Evolutionary conservation across 257 asterid genomes (phyloP).

Genomic region (Plantago major): DNA sequence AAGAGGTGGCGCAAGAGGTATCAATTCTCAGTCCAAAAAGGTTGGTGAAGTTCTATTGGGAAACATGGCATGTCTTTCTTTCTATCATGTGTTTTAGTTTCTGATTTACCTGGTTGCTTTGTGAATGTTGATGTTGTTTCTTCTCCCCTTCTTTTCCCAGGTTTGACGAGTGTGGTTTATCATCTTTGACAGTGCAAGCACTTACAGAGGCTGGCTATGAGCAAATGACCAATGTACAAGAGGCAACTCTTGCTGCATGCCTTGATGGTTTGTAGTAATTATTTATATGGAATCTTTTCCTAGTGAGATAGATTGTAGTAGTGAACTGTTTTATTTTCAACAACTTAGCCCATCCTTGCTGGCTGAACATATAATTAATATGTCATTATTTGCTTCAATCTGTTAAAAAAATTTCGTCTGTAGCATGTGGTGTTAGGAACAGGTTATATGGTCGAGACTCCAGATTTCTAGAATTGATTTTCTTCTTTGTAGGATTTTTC

Average conservation of each 20-base stretch:
- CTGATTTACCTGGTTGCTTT: conserved; percentile 13
- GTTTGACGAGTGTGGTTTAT: conserved; percentile 80
- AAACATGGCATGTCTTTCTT: conserved; percentile 11
- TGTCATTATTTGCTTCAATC: too few relatives aligned
- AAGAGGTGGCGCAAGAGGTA: conserved; percentile 36
- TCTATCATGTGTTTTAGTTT: not conserved
- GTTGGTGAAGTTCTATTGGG: conserved; percentile 30
- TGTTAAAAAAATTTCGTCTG: too few relatives aligned
- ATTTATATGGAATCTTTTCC: not conserved
- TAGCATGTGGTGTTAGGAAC: too few relatives aligned
- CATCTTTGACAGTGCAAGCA: conserved; percentile 67
- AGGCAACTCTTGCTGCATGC: conserved; percentile 71
- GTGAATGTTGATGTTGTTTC: not conserved
- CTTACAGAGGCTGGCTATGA: conserved; percentile 80
- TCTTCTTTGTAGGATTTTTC: conserved; percentile 1
- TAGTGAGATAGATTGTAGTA: not conserved
- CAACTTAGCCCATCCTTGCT: too few relatives aligned
- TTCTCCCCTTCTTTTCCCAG: conserved; percentile 33
- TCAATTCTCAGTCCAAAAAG: conserved; percentile 63
- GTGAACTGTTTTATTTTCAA: not conserved
- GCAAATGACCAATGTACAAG: conserved; percentile 90
- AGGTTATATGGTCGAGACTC: too few relatives aligned
- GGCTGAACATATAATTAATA: too few relatives aligned
- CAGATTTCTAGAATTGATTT: not conserved
- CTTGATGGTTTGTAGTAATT: conserved; percentile 56